Base-by-base conservation (phyloP, 1,284 basidiomycete genomes). In the Termitomyces sp. region DNA sequence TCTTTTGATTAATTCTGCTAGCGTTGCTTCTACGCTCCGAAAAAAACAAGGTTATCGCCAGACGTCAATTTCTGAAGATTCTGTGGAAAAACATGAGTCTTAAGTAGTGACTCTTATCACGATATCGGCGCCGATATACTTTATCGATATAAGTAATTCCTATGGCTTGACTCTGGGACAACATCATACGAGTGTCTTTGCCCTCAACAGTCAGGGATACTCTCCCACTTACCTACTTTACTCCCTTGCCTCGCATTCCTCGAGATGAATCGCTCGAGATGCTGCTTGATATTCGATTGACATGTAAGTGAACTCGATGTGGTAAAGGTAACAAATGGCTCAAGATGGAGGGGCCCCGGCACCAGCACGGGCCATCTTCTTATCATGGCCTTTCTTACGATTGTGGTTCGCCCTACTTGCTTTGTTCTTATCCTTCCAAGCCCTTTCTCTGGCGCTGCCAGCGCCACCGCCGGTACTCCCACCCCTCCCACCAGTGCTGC, bases 401-500 rank as follows among this genome's bases (percentile, higher is more conserved):
- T 82, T 75, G 61, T 81, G 81, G 61, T 88, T 88, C 0, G 67
- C 83, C 36, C 75, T 69, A 55, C 78, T 80, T 5, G 82, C 80
- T 67, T 88, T 89, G 64, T 86, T 80, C 66, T 79, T 84, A 60
- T 88, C 84, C 63, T 89, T 90, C 76, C 76, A 81, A 1, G 83
- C 82, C 50, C 82, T 74, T 48, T 82, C 84, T 30, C 73, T 65
- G 57, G 46, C 21, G 54, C 57, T 60, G 36, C 55, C 58, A 13
- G 62, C 67, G 1, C 56, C 52, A 12, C 55, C 63, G 3, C 68
- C 67, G 1, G 68, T 67, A 5, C 66, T 68, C 0, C 68, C 64
- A 0, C 72, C 70, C 5, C 69, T 63, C 1, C 76, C 69, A 0
- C 74, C 65, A 5, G 76, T 65, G 12, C 72, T 65, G 3, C 72